A percentile compares a stretch with the other conserved stretches of the same genome.
These are phyloP conservation scores for Fonsecaea pedrosoi DNA, from an alignment of 2,329 filamentous ascomycete genomes.

Conservation along the genomic window DNA sequence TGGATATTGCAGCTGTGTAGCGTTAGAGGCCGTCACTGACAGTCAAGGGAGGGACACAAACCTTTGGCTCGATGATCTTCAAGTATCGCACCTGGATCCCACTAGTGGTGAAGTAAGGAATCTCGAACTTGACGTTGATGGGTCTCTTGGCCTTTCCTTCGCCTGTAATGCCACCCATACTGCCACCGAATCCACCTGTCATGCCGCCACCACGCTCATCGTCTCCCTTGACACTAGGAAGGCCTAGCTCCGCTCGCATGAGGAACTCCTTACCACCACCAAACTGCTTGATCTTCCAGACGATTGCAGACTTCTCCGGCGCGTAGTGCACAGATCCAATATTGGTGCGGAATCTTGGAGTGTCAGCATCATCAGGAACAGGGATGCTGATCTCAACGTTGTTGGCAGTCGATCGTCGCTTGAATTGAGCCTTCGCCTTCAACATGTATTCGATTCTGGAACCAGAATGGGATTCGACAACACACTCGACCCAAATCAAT, in stretches of 20 bases:
- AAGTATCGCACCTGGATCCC: conserved; percentile 98
- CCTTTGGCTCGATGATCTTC: conserved; percentile 99
- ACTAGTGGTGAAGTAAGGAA: conserved; percentile 99
- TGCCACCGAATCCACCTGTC: conserved; percentile 96
- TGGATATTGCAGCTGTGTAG: conserved; percentile 85
- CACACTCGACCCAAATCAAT: conserved; percentile 97
- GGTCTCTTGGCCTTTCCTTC: conserved; percentile 88
- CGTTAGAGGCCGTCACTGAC: conserved; percentile 12
- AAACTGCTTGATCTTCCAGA: conserved; percentile 99
- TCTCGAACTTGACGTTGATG: conserved; percentile 99
- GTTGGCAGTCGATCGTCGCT: conserved; percentile 95
- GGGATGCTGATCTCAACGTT: conserved; percentile 98
- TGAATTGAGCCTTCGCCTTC: conserved; percentile 97
- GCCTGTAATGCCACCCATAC: conserved; percentile 87
- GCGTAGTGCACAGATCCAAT: conserved; percentile 97
- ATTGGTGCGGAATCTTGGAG: conserved; percentile 94
- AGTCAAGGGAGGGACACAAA: conserved; percentile 53
- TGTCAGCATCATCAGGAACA: conserved; percentile 95
- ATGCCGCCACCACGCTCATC: conserved; percentile 96
- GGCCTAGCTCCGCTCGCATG: conserved; percentile 94
- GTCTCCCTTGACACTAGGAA: conserved; percentile 92
- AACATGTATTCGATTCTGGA: conserved; percentile 98
- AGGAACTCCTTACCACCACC: conserved; percentile 98
- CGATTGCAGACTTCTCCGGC: conserved; percentile 94
- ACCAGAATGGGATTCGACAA: conserved; percentile 94